phyloP scores from a whole-genome alignment of 2,329 filamentous ascomycete species.

The Fusarium solani-melongenae region DNA sequence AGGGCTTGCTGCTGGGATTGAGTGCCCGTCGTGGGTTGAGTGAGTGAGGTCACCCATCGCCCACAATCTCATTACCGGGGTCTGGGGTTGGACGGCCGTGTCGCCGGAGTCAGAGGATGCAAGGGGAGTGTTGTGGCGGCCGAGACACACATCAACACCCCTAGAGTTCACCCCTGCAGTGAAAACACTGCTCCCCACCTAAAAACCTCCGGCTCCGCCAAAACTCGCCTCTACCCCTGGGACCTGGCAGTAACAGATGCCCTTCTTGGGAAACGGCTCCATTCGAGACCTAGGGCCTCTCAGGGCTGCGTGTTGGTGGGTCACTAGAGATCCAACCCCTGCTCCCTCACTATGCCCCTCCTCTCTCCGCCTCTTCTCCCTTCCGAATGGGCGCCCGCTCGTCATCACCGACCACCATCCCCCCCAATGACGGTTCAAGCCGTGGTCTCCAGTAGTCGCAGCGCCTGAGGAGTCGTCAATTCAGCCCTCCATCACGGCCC shows the following conservation, averaged over 20 bases:
- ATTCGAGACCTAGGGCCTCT: slow-evolving; percentile 24
- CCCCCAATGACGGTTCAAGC: slow-evolving; percentile 39
- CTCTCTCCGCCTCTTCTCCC: slow-evolving; percentile 13
- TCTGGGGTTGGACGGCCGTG: slow-evolving; percentile 23
- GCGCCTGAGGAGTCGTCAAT: slow-evolving; percentile 31
- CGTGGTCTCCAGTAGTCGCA: slow-evolving; percentile 30
- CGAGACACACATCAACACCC: slow-evolving; percentile 36
- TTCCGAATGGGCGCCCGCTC: slow-evolving; percentile 38
- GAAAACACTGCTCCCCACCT: slow-evolving; percentile 31
- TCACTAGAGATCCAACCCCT: slow-evolving; percentile 30
- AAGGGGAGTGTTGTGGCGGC: slow-evolving; percentile 31
- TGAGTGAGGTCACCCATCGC: slow-evolving; percentile 20
- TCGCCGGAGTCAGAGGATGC: slow-evolving; percentile 11
- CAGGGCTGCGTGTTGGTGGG: slow-evolving; percentile 33
- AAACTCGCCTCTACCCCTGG: slow-evolving; percentile 40
- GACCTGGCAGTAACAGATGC: slow-evolving; percentile 32
- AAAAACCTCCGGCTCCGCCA: slow-evolving; percentile 33
- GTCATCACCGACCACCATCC: slow-evolving; percentile 35
- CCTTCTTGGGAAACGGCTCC: slow-evolving; percentile 24
- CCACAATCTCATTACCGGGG: slow-evolving; percentile 21
- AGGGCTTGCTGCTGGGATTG: slow-evolving; percentile 13
- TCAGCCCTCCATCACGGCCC: slow-evolving; percentile 26
- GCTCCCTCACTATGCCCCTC: slow-evolving; percentile 30
- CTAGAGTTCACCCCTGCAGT: slow-evolving; percentile 21
- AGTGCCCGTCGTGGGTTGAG: slow-evolving; percentile 7